Conservation (phyloP, 2,329 filamentous ascomycete genomes). For the Colletotrichum sp. region DNA sequence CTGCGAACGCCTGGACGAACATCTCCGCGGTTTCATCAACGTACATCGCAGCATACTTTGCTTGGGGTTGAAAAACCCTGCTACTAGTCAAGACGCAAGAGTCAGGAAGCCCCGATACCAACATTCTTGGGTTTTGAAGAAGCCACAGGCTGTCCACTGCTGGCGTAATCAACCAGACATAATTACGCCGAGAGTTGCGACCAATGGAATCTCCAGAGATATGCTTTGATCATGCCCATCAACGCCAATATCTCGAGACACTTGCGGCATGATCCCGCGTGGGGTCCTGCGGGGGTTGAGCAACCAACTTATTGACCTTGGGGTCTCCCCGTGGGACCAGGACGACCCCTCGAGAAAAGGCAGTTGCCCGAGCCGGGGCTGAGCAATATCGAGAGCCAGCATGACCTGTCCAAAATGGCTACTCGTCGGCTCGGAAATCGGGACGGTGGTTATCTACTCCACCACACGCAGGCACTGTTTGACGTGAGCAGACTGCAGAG, state of each 20-base stretch:
- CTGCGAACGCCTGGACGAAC: not conserved
- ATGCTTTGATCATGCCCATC: constrained; percentile 1
- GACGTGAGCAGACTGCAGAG: not conserved
- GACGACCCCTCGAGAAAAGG: not conserved
- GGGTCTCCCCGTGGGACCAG: not conserved
- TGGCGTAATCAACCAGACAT: not conserved
- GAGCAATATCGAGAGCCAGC: not conserved
- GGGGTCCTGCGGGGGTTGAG: not conserved
- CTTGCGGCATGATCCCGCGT: constrained; percentile 4
- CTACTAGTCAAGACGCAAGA: not conserved
- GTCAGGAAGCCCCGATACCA: not conserved
- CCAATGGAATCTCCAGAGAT: not conserved
- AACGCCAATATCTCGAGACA: not conserved
- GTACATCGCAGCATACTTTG: not conserved
- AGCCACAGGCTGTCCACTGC: not conserved
- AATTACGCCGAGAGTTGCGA: constrained; percentile 4
- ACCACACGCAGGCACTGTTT: not conserved
- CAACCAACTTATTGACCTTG: not conserved
- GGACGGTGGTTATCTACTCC: not conserved
- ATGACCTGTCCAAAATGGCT: not conserved
- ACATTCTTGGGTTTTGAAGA: not conserved
- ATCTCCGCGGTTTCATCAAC: not conserved
- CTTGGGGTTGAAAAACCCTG: not conserved
- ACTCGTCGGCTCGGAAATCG: constrained; percentile 6
- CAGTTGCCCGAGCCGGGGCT: not conserved